Evolutionary conservation across 768 basidiomycete genomes (phyloP).

Genomic region (Hypsizygus marmoreus): DNA sequence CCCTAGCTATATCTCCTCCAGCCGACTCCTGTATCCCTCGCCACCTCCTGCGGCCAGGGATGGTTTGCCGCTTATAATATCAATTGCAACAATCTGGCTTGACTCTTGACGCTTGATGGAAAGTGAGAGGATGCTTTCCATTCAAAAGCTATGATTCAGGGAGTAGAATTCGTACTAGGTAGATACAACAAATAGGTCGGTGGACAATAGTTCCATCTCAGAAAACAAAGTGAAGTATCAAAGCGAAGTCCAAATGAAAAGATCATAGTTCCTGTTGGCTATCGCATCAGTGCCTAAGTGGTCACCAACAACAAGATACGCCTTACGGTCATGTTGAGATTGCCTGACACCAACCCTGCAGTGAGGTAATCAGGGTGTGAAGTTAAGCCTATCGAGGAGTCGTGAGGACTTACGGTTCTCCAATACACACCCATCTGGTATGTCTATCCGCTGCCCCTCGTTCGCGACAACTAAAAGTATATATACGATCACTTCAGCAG

Average conservation of each 20-base stretch:
- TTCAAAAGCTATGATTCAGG: too few species aligned
- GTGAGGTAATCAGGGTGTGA: too few species aligned
- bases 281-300: not conserved
- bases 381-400: too few species aligned
- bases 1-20: too few species aligned
- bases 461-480: constrained; percentile 50
- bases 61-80: too few species aligned
- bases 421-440: constrained; percentile 65
- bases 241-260: not conserved
- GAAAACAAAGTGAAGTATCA: not conserved
- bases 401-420: constrained; percentile 57
- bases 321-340: constrained; percentile 70
- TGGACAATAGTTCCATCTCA: not conserved
- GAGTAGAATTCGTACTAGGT: too few species aligned
- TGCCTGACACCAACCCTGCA: constrained; percentile 70
- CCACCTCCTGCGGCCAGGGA: too few species aligned
- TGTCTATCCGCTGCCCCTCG: constrained; percentile 64
- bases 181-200: not conserved
- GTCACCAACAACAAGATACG: not conserved
- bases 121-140: too few species aligned
- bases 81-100: too few species aligned
- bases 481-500: not conserved
- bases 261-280: constrained; percentile 14
- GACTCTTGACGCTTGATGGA: too few species aligned
- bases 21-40: too few species aligned